These are phyloP conservation scores for Salvia splendens DNA, from an alignment of 257 asterid genomes.

Conservation along the genomic window DNA sequence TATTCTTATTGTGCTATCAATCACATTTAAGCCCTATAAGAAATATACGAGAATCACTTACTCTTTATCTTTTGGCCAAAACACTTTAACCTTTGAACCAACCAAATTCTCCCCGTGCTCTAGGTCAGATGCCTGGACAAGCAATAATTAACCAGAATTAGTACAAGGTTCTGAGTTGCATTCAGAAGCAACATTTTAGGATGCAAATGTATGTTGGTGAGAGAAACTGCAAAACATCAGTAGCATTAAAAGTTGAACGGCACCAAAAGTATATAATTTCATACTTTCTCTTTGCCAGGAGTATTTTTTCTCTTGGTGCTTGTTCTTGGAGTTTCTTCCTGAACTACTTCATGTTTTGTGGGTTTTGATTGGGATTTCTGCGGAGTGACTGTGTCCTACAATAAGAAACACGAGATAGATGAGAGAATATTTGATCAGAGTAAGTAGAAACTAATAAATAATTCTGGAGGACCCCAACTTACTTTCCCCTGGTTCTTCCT, in stretches of 20 bases:
- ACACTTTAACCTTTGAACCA: conserved; percentile 79
- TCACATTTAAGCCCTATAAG: conserved; percentile 1
- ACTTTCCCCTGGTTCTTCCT: conserved; percentile 54
- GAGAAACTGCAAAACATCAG: conserved; percentile 17
- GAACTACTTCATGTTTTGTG: conserved; percentile 43
- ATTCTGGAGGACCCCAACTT: conserved; percentile 25
- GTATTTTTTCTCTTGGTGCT: conserved; percentile 68
- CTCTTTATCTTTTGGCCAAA: conserved; percentile 85
- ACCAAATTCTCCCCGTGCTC: conserved; percentile 59
- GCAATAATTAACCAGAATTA: conserved; percentile 20
- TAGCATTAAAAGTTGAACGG: conserved; percentile 15
- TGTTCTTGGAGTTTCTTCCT: conserved; percentile 54
- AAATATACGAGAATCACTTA: conserved; percentile 46
- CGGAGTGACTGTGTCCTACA: conserved; percentile 48
- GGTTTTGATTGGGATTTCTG: conserved; percentile 55
- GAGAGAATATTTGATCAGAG: conserved; percentile 19
- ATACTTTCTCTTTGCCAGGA: conserved; percentile 60
- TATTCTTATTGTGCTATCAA: not conserved
- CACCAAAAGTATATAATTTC: conserved; percentile 17
- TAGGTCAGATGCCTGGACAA: conserved; percentile 54
- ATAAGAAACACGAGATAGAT: conserved; percentile 11
- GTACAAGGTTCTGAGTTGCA: not conserved
- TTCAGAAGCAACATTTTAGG: conserved; percentile 15
- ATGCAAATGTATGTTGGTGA: conserved; percentile 26
- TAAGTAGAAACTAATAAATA: conserved; percentile 23